These are phyloP conservation scores for Sclerotinia minor DNA, from an alignment of 2,329 filamentous ascomycete genomes.

Conservation along the genomic window DNA sequence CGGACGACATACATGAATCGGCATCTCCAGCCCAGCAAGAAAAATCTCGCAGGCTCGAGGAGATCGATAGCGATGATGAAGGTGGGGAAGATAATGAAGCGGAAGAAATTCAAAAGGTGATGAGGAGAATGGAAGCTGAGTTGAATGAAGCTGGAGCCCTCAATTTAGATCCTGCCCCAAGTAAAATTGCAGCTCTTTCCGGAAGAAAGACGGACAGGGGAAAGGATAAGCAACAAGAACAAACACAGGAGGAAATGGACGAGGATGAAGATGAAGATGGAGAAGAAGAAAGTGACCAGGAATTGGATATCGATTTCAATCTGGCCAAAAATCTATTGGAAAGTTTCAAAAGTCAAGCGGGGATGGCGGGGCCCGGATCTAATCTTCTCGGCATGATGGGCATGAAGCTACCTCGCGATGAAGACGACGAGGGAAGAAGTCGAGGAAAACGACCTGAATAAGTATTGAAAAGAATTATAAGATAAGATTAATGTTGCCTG, in stretches of 20 bases:
- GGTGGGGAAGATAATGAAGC: constrained; percentile 47
- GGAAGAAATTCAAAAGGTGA: constrained; percentile 63
- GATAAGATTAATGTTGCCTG: constrained; percentile 17
- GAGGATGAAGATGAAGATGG: constrained; percentile 60
- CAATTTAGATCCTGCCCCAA: constrained; percentile 48
- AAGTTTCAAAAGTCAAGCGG: constrained; percentile 87
- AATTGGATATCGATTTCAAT: constrained; percentile 79
- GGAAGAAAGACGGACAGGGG: constrained; percentile 19
- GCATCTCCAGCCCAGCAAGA: constrained; percentile 14
- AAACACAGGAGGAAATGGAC: constrained; percentile 33
- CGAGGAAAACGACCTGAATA: constrained; percentile 15
- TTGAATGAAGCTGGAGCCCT: constrained; percentile 68
- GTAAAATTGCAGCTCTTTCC: constrained; percentile 41
- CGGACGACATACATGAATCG: constrained; percentile 32
- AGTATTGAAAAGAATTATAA: constrained; percentile 12
- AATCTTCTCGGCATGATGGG: constrained; percentile 89
- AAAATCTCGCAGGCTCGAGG: constrained; percentile 31
- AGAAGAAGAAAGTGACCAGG: constrained; percentile 56
- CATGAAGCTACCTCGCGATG: constrained; percentile 76
- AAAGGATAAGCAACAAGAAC: constrained; percentile 32
- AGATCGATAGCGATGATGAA: constrained; percentile 43
- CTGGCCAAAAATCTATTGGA: constrained; percentile 88
- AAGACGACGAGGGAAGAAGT: constrained; percentile 51
- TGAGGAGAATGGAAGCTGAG: constrained; percentile 71
- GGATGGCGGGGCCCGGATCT: constrained; percentile 79